A percentile compares a stretch with the other conserved stretches of the same genome.
Conservation (phyloP, 495 filamentous ascomycete species). For the Trichoderma reesei region DNA sequence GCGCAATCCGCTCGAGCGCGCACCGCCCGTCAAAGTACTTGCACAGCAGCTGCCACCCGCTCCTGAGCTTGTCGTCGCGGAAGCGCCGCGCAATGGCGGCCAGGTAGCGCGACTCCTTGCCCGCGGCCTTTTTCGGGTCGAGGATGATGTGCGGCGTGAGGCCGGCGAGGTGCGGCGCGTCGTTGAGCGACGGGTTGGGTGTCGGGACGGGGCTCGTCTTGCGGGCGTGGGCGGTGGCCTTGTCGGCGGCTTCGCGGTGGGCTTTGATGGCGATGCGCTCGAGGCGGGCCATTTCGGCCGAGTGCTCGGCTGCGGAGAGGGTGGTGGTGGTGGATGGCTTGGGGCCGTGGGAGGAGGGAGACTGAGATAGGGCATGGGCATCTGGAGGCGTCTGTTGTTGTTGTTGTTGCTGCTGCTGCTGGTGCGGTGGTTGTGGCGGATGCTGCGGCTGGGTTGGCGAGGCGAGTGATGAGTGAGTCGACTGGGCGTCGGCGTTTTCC, state of each 20-base stretch:
- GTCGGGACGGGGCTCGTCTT: slow-evolving; percentile 34
- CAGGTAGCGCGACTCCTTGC: slow-evolving; percentile 62
- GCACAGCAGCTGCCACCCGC: slow-evolving; percentile 45
- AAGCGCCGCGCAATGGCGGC: slow-evolving; percentile 58
- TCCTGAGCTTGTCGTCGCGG: slow-evolving; percentile 33
- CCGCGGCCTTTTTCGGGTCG: slow-evolving; percentile 45
- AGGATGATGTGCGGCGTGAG: slow-evolving; percentile 42
- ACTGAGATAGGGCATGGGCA: no score
- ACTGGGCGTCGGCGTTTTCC: slow-evolving; percentile 11
- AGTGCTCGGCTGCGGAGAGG: slow-evolving; percentile 27
- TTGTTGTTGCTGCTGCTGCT: not conserved
- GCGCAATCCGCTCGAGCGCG: slow-evolving; percentile 77
- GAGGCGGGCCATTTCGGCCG: slow-evolving; percentile 43
- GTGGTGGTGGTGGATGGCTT: slow-evolving; percentile 13
- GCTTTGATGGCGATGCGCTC: slow-evolving; percentile 38
- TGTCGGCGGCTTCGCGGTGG: slow-evolving; percentile 36
- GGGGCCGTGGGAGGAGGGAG: not conserved
- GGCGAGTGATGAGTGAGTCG: slow-evolving; percentile 12
- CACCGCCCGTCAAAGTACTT: slow-evolving; percentile 84
- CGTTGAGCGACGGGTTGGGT: slow-evolving; percentile 37
- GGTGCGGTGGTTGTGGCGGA: not conserved
- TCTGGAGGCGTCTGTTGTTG: no score
- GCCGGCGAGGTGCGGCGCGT: slow-evolving; percentile 34
- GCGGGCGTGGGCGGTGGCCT: slow-evolving; percentile 37
- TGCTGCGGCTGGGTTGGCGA: slow-evolving; percentile 11